Base-by-base conservation (phyloP, 805 yeast genomes). In the Candida piceae region DNA sequence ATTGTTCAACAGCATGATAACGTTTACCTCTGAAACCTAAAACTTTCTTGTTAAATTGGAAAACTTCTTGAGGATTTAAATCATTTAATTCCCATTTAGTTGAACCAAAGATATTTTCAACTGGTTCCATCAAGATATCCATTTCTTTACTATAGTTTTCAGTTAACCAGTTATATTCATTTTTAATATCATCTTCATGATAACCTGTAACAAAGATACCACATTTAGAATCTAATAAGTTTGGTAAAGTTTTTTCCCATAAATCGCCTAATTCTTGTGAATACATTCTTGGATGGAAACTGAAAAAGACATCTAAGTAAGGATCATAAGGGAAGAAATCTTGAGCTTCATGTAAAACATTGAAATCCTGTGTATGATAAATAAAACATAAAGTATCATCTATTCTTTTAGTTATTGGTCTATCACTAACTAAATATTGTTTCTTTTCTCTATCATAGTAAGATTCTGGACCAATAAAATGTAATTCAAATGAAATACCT, bases 271-370 rank as follows among this genome's bases (percentile, higher is more conserved):
- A 69, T 53, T 86, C 95, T 11, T 85, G 84, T 7, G 93, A 83
- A 15, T 86, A 80, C 55, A 88, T 76, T 28, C 96, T 96, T 3
- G 98, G 97, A 60, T 90, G 97, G 83, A 90, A 93, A 36, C 85
- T 70, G 74, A 87, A 88, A 63, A 93, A 93, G 19, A 78, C 77
- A 58, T 93, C 98, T 57, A 86, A 73, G 62, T 90, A 93, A 31
- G 99, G 98, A 60, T 93, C 98, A 60, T 89, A 93, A 5, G 98
- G 98, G 79, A 87, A 86, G 60, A 93, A 85, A 63, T 90, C 97
- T 52, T 89, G 93, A 33, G 86, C 80, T 52, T 88, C 88, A 63
- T 93, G 95, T 43, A 84, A 70, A 27, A 84, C 90, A 56, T 88
- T 87, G 78, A 93, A 93, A 62, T 82, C 89, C 52, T 85, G 84